A percentile compares a stretch with the other conserved stretches of the same genome.
These are phyloP conservation scores for Martensiomyces pterosporus DNA, from an alignment of 192 early-diverging fungal species.

Conservation along the genomic window DNA sequence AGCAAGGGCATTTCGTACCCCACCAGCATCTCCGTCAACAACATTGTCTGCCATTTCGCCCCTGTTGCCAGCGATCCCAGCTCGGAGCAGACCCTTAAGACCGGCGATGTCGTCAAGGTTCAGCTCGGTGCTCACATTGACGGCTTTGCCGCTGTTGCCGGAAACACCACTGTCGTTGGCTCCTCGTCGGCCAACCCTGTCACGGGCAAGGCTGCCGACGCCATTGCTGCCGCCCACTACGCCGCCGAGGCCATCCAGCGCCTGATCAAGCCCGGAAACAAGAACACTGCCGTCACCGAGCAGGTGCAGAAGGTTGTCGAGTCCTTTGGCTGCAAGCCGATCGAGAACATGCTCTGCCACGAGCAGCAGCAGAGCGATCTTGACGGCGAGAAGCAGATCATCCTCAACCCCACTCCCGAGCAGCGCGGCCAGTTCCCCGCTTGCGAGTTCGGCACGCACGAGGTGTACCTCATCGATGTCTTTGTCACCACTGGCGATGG, in stretches of 20 bases:
- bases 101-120: slow-evolving; percentile 86
- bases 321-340: slow-evolving; percentile 81
- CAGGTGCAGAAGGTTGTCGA: slow-evolving; percentile 71
- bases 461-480: slow-evolving; percentile 92
- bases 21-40: slow-evolving; percentile 81
- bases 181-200: slow-evolving; percentile 59
- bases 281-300: slow-evolving; percentile 62
- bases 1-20: slow-evolving; percentile 83
- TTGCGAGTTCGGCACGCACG: slow-evolving; percentile 63
- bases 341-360: slow-evolving; percentile 91
- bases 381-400: slow-evolving; percentile 92
- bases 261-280: slow-evolving; percentile 81
- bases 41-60: slow-evolving; percentile 78
- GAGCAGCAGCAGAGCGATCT: slow-evolving; percentile 82
- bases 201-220: slow-evolving; percentile 82
- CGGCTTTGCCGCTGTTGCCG: slow-evolving; percentile 78
- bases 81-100: slow-evolving; percentile 58
- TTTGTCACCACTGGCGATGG: slow-evolving; percentile 87
- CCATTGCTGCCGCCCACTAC: slow-evolving; percentile 79
- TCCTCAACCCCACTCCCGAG: slow-evolving; percentile 76
- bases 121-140: slow-evolving; percentile 89
- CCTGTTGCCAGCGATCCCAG: slow-evolving; percentile 73
- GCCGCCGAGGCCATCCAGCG: slow-evolving; percentile 82
- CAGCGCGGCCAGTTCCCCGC: slow-evolving; percentile 70
- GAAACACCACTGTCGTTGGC: slow-evolving; percentile 82